These are phyloP conservation scores for Graphiopsis chlorocephala DNA, from an alignment of 2,329 filamentous ascomycete species.

Conservation along the genomic window DNA sequence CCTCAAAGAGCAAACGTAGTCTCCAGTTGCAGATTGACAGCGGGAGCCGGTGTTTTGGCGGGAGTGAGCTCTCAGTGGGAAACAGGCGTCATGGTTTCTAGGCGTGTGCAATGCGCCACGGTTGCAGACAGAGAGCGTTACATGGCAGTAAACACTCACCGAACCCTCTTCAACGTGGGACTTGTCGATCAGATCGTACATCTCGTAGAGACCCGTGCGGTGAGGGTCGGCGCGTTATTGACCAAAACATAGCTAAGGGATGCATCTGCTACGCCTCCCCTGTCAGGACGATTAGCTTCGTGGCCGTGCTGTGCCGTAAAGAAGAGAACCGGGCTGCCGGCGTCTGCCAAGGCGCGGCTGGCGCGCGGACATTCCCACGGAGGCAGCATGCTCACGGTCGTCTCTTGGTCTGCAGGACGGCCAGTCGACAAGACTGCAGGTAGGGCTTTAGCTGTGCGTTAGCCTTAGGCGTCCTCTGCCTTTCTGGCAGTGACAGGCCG, in stretches of 20 bases:
- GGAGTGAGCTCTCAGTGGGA: not conserved
- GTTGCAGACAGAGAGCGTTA: slow-evolving; percentile 7
- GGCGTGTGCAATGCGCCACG: slow-evolving; percentile 7
- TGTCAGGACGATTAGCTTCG: not conserved
- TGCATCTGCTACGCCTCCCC: not conserved
- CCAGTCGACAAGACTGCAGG: not conserved
- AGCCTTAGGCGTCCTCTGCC: not conserved
- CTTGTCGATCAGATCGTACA: slow-evolving; percentile 1
- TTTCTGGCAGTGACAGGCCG: not conserved
- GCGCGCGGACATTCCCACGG: not conserved
- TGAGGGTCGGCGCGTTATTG: slow-evolving; percentile 5
- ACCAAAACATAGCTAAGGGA: not conserved
- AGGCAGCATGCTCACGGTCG: not conserved
- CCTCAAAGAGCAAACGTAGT: not conserved
- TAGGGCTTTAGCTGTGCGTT: not conserved
- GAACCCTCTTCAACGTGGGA: slow-evolving; percentile 1
- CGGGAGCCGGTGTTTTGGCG: not conserved
- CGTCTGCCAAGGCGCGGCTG: slow-evolving; percentile 8
- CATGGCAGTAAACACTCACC: not conserved
- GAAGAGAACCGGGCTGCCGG: slow-evolving; percentile 9
- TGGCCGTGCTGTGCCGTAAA: not conserved
- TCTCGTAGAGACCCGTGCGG: slow-evolving; percentile 7
- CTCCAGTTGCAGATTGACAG: not conserved
- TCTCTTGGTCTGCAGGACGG: not conserved
- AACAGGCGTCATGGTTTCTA: not conserved